Evolutionary conservation across 345 rosid species (phyloP), one percentile per base, ranked within the genome.

Genomic region (Populus pruinosa): DNA sequence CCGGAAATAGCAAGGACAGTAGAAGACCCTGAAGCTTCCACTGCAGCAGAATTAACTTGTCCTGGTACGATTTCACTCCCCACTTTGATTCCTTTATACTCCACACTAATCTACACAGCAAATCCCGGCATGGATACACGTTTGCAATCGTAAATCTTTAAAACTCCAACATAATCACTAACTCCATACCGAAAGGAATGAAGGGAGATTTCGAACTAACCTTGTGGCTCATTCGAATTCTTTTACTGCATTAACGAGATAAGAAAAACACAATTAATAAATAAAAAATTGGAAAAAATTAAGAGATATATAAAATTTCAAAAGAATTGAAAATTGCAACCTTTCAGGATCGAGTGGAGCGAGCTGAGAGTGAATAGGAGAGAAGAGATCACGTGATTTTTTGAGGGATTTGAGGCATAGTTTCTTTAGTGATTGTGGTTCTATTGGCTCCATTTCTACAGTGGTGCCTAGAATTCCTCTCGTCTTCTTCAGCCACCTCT

Each of bases 351-450:
- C 97, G 21, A 93, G 87, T 82, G 96, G 94, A 79, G 98, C 81
- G 68, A 91, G 76, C 29, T 87, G 93, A 83, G 87, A 90, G 70
- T 93, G 94, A 67, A 81, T 78, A 36, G 98, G 96, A 71, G 95
- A 87, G 87, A 96, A 96, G 56, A 96, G 91, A 84, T 96, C 98
- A 56, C 92, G 91, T 0, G 92, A 87, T 41, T 98, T 96, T 87
- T 93, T 96, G 2, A 92, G 82, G 38, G 98, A 93, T 85, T 93
- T 93, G 72, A 92, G 82, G 80, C 97, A 87, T 13, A 96, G 93
- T 86, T 93, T 96, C 87, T 96, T 93, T 73, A 91, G 83, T 0
- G 99, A 96, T 79, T 90, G 97, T 20, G 95, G 94, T 80, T 96
- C 98, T 38, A 93, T 91, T 23, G 95, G 89, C 83, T 93, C 99